Percentiles rank a stretch among this genome's conserved stretches.
Conservation (phyloP, 2,329 filamentous ascomycete genomes). For the Talaromyces pinophilus region DNA sequence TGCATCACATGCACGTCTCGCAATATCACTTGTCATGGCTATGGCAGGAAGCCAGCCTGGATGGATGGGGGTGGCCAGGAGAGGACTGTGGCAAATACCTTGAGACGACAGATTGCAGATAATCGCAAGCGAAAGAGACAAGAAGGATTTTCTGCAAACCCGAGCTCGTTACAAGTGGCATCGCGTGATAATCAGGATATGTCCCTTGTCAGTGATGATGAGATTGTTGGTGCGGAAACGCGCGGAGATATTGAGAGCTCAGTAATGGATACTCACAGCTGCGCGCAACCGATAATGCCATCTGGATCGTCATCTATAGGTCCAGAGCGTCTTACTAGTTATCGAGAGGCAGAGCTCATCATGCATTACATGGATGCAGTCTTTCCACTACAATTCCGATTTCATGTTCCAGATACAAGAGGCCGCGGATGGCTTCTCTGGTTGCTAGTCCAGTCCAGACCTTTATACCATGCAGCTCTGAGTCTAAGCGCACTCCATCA, state of each 20-base stretch:
- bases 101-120: constrained; percentile 4
- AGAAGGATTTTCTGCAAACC: not conserved
- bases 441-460: constrained; percentile 23
- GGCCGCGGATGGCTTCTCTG: constrained; percentile 25
- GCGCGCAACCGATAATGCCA: too few species aligned
- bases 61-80: constrained; percentile 16
- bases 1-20: constrained; percentile 60
- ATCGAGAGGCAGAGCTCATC: constrained; percentile 25
- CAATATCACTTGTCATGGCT: constrained; percentile 19
- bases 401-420: constrained; percentile 18
- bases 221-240: not conserved
- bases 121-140: constrained; percentile 4
- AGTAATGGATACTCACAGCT: not conserved
- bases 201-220: not conserved
- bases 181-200: not conserved
- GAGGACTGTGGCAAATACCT: not conserved
- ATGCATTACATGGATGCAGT: constrained; percentile 27
- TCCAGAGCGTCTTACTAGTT: constrained; percentile 5
- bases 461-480: constrained; percentile 25
- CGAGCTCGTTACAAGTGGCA: not conserved
- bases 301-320: not conserved
- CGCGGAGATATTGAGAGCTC: not conserved
- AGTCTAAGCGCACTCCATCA: constrained; percentile 26
- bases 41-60: constrained; percentile 17
- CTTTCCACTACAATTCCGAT: constrained; percentile 26